Percentiles rank a stretch among this genome's conserved stretches.
These are phyloP conservation scores for Talaromyces sp. DNA, from an alignment of 2,329 filamentous ascomycete genomes.

Conservation along the genomic window DNA sequence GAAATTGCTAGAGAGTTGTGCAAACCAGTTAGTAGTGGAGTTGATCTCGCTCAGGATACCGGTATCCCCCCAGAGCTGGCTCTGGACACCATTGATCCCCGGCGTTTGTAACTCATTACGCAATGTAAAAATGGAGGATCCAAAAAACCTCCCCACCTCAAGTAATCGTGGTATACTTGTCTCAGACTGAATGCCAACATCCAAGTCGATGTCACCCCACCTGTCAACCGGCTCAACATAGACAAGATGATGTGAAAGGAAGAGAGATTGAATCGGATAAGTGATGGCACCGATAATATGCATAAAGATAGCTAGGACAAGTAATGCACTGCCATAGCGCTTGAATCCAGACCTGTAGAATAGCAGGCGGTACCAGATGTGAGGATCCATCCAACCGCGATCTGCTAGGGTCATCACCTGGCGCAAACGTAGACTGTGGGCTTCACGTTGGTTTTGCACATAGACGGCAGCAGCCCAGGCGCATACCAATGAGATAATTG, in stretches of 20 bases:
- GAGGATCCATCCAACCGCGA: conserved; percentile 16
- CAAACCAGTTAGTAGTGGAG: conserved; percentile 7
- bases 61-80: conserved; percentile 4
- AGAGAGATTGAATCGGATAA: conserved; percentile 20
- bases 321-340: conserved; percentile 17
- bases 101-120: neutral
- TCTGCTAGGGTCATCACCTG: conserved; percentile 20
- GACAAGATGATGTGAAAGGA: conserved; percentile 12
- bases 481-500: conserved; percentile 4
- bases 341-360: conserved; percentile 11
- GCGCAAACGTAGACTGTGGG: conserved; percentile 14
- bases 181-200: neutral
- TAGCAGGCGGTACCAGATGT: conserved; percentile 4
- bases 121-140: neutral
- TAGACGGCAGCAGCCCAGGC: conserved; percentile 16
- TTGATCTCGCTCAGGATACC: neutral
- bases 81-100: neutral
- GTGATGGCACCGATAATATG: conserved; percentile 17
- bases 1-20: conserved; percentile 17
- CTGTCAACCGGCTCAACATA: neutral
- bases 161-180: neutral
- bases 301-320: conserved; percentile 18
- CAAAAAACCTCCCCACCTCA: too few relatives aligned
- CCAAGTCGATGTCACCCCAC: neutral
- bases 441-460: conserved; percentile 15